phyloP scores from a whole-genome alignment of 176 grass and related monocot genomes.

The Phoenix roebelenii region DNA sequence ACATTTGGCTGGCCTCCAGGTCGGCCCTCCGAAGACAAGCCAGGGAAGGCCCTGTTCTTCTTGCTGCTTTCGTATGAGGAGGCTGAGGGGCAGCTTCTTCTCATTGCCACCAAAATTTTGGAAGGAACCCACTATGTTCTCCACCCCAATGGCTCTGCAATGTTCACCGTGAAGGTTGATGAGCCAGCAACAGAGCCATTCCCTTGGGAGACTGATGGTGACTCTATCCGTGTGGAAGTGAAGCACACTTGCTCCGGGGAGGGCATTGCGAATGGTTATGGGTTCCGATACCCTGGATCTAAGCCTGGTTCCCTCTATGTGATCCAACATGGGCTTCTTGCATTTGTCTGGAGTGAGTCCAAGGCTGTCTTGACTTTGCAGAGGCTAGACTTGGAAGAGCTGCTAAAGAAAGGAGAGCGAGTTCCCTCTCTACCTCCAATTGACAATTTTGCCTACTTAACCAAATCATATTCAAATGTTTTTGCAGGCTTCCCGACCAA shows the following conservation, averaged over 20 bases:
- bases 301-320: constrained; percentile 79
- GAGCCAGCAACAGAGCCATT: constrained; percentile 45
- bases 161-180: constrained; percentile 46
- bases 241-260: constrained; percentile 34
- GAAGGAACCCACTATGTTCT: constrained; percentile 82
- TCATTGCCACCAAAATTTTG: constrained; percentile 77
- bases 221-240: constrained; percentile 28
- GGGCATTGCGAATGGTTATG: constrained; percentile 66
- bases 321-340: constrained; percentile 48
- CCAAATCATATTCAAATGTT: constrained; percentile 79
- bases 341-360: constrained; percentile 83
- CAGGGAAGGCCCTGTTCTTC: constrained; percentile 67
- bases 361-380: constrained; percentile 50
- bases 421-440: constrained; percentile 53
- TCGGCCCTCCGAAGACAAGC: constrained; percentile 39
- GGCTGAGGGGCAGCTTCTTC: constrained; percentile 34
- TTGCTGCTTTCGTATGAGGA: constrained; percentile 77
- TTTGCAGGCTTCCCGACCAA: constrained; percentile 42
- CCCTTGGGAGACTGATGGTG: constrained; percentile 53
- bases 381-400: constrained; percentile 50
- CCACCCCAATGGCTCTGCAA: constrained; percentile 77
- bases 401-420: constrained; percentile 59
- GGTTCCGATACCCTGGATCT: constrained; percentile 74
- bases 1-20: constrained; percentile 77
- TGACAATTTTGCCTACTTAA: constrained; percentile 61